Base-by-base conservation (phyloP, 148 eudicot genomes). In the Chenopodium suecicum region DNA sequence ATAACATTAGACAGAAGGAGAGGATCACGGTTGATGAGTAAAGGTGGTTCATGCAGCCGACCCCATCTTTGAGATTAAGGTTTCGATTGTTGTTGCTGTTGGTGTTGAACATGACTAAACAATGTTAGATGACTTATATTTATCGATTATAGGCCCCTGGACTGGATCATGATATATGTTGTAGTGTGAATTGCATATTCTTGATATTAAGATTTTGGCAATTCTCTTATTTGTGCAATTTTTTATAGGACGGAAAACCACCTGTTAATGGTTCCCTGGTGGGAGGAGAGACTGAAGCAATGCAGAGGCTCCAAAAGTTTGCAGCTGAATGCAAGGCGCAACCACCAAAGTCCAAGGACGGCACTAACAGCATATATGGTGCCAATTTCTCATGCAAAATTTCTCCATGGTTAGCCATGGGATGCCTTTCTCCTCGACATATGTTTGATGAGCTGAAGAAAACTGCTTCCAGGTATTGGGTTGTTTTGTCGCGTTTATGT, bases 321-420 rank as follows among this genome's bases (percentile, higher is more conserved):
- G 99, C 97, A 34, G 91, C 90, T 54, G 99, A 95, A 81, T 92
- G 94, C 89, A 88, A 68, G 84, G 94, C 98, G 9, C 97, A 95
- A 81, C 94, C 98, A 56, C 90, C 86, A 70, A 90, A 89, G 84
- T 77, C 83, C 79, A 90, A 91, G 86, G 91, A 91, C 72, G 93
- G 94, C 44, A 85, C 88, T 78, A 86, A 90, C 84, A 90, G 94
- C 89, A 89, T 95, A 46, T 92, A 91, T 75, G 99, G 99, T 79
- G 98, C 99, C 79, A 95, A 95, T 83, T 95, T 95, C 74, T 95
- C 97, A 2, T 93, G 99, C 91, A 95, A 92, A 91, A 91, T 95
- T 78, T 93, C 99, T 37, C 99, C 99, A 29, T 95, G 99, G 99
- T 92, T 95, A 74, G 88, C 97, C 31, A 91, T 90, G 91, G 99